Conservation (phyloP, 1,284 basidiomycete species). For the Hymenochaete sp. region DNA sequence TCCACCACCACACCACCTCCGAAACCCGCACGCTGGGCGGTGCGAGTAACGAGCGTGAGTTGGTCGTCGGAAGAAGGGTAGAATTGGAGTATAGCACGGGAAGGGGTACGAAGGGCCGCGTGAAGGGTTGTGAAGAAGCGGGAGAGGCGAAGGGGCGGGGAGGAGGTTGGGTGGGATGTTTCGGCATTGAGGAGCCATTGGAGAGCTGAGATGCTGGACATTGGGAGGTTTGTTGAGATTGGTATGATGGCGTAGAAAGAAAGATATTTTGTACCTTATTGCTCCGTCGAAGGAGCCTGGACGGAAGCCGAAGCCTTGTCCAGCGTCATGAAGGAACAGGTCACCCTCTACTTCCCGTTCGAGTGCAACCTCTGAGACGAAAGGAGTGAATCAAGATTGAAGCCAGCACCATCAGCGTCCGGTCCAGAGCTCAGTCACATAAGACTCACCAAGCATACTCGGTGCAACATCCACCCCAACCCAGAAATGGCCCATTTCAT, state of each 20-base stretch:
- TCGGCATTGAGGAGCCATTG: conserved; percentile 99
- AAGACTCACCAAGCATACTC: conserved; percentile 80
- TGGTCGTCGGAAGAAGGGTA: conserved; percentile 95
- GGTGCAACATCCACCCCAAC: conserved; percentile 93
- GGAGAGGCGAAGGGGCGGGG: conserved; percentile 84
- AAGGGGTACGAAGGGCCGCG: conserved; percentile 84
- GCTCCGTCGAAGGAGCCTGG: conserved; percentile 97
- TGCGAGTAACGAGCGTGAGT: conserved; percentile 88
- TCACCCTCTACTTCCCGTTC: conserved; percentile 93
- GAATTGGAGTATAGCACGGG: conserved; percentile 91
- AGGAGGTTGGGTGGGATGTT: conserved; percentile 81
- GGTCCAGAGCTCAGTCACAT: too few species aligned
- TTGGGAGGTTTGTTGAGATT: neutral
- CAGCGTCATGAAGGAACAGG: conserved; percentile 87
- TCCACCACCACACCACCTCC: conserved; percentile 96
- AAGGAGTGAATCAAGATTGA: neutral
- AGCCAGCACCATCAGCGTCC: too few species aligned
- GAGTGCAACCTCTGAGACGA: conserved; percentile 74
- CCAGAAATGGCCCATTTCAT: conserved; percentile 93
- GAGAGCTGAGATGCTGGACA: conserved; percentile 83
- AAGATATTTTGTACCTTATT: conserved; percentile 61
- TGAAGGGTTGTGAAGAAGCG: conserved; percentile 97
- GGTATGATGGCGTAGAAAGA: neutral
- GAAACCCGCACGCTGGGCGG: conserved; percentile 92
- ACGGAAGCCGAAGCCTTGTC: conserved; percentile 89